phyloP scores from a whole-genome alignment of 345 rosid species.

The Xanthoceras sorbifolium region DNA sequence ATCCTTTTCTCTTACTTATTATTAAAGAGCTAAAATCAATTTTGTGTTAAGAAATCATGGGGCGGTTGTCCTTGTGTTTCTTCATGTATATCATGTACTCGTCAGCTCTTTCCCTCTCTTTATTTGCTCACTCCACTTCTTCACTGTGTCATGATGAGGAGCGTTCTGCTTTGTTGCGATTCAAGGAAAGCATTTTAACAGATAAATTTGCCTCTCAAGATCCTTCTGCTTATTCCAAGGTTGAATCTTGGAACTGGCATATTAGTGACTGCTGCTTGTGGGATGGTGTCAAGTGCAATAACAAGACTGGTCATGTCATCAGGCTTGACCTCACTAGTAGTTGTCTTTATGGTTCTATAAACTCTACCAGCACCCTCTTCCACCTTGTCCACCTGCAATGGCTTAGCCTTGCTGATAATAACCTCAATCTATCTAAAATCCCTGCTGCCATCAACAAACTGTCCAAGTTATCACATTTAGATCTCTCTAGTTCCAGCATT shows the following conservation, averaged over 20 bases:
- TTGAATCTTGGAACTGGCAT: slow-evolving; percentile 1
- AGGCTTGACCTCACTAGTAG: slow-evolving; percentile 19
- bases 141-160: slow-evolving; percentile 15
- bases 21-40: too few relatives aligned
- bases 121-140: background rate
- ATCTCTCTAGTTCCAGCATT: slow-evolving; percentile 13
- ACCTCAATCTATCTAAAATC: slow-evolving; percentile 14
- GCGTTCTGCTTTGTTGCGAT: slow-evolving; percentile 18
- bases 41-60: background rate
- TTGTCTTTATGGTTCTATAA: slow-evolving; percentile 19
- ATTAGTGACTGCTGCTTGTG: slow-evolving; percentile 25
- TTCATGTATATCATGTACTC: background rate
- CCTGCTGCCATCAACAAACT: slow-evolving; percentile 11
- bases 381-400: slow-evolving; percentile 14
- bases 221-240: background rate
- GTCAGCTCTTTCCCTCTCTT: background rate
- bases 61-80: background rate
- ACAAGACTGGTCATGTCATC: slow-evolving; percentile 3
- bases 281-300: slow-evolving; percentile 19
- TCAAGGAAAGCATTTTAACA: slow-evolving; percentile 24
- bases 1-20: too few relatives aligned
- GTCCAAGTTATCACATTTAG: background rate
- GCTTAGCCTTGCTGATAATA: slow-evolving; percentile 20
- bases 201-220: background rate
- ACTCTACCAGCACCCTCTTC: slow-evolving; percentile 24